Conservation (phyloP, 2,329 filamentous ascomycete genomes). For the Phialocephala subalpina region DNA sequence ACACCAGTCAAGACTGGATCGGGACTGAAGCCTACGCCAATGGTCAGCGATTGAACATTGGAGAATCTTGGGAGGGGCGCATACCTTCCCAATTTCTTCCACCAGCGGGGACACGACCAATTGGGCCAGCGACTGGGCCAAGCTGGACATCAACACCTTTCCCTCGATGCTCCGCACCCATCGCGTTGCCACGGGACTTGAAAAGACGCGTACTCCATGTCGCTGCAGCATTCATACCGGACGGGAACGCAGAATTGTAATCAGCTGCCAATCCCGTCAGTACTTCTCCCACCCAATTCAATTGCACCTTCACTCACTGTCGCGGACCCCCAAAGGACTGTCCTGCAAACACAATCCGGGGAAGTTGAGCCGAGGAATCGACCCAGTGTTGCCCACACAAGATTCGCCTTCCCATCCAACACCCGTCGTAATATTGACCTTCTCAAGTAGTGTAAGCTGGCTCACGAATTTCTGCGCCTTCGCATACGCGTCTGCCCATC, state of each 20-base stretch:
- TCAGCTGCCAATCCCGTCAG: constrained; percentile 63
- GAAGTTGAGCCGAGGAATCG: constrained; percentile 43
- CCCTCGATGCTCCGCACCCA: constrained; percentile 75
- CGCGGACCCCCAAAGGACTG: constrained; percentile 48
- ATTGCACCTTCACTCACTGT: constrained; percentile 41
- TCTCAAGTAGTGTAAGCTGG: constrained; percentile 81
- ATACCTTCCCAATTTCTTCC: constrained; percentile 72
- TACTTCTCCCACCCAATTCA: constrained; percentile 52
- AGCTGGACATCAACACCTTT: constrained; percentile 80
- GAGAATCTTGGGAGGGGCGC: background rate
- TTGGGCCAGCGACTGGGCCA: constrained; percentile 75
- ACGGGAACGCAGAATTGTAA: constrained; percentile 78
- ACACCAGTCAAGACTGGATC: constrained; percentile 81
- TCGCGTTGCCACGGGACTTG: constrained; percentile 70
- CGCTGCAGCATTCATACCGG: constrained; percentile 78
- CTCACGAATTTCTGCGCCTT: constrained; percentile 75
- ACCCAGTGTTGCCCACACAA: constrained; percentile 45
- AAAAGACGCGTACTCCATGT: constrained; percentile 79
- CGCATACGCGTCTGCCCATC: constrained; percentile 74
- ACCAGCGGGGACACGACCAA: constrained; percentile 72
- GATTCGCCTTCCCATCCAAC: constrained; percentile 51
- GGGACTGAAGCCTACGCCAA: constrained; percentile 60
- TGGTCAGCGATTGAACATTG: constrained; percentile 1
- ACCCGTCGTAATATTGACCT: constrained; percentile 94
- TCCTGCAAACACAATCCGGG: constrained; percentile 44